phyloP scores from a whole-genome alignment of 768 basidiomycete species.

The Sarcodon sp. region DNA sequence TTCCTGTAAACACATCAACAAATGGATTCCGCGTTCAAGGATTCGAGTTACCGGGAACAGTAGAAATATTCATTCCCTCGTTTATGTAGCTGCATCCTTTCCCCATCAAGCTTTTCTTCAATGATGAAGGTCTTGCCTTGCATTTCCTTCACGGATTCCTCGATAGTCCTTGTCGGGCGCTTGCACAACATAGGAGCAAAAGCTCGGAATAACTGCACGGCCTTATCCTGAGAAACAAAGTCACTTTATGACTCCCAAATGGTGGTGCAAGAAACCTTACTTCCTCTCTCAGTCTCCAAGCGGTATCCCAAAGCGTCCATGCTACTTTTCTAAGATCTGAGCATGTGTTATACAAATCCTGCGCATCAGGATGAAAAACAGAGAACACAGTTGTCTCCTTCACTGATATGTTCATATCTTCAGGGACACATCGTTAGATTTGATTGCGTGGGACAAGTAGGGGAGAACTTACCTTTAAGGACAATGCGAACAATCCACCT shows the following conservation, averaged over 20 bases:
- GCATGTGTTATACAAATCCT: conserved; percentile 90
- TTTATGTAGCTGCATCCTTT: conserved; percentile 93
- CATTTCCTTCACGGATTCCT: conserved; percentile 81
- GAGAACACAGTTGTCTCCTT: conserved; percentile 90
- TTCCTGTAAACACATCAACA: conserved; percentile 35
- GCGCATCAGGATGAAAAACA: conserved; percentile 90
- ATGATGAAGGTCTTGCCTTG: conserved; percentile 69
- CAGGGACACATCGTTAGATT: neutral
- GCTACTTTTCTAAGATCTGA: conserved; percentile 92
- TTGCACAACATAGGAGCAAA: conserved; percentile 96
- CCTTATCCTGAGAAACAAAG: conserved; percentile 49
- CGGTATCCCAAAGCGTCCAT: conserved; percentile 77
- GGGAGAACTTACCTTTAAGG: conserved; percentile 56
- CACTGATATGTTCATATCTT: conserved; percentile 89
- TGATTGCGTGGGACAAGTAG: neutral
- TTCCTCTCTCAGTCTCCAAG: conserved; percentile 47
- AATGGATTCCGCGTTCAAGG: conserved; percentile 1
- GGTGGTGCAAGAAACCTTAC: conserved; percentile 17
- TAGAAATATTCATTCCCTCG: conserved; percentile 86
- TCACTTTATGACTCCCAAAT: neutral
- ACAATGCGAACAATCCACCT: conserved; percentile 95
- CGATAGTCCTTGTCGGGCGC: conserved; percentile 68
- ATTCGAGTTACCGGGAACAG: conserved; percentile 58
- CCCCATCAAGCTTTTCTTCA: conserved; percentile 97
- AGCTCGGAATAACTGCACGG: conserved; percentile 67